Percentiles rank a stretch among this genome's conserved stretches.
Evolutionary conservation across 2,329 filamentous ascomycete species (phyloP).

Genomic region (Colletotrichum sansevieriae): DNA sequence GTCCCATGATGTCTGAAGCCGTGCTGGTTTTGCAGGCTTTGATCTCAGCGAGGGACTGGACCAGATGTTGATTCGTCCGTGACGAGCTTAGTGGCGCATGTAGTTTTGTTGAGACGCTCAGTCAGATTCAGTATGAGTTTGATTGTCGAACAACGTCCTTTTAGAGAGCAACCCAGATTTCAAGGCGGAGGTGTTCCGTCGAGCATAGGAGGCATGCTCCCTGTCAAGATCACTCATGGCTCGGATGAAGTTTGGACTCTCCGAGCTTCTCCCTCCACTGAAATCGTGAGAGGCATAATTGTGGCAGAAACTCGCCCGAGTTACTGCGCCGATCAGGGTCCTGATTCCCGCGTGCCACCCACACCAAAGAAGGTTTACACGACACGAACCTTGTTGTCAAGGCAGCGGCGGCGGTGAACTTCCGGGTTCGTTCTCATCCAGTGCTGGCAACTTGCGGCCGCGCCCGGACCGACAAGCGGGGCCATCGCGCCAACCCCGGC

Average conservation of each 20-base stretch:
- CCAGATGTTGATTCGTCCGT: too few species aligned
- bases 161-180: background rate
- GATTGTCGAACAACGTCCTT: background rate
- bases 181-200: slow-evolving; percentile 11
- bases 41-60: too few species aligned
- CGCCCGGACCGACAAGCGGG: slow-evolving; percentile 28
- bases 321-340: slow-evolving; percentile 33
- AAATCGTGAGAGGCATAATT: slow-evolving; percentile 10
- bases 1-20: too few species aligned
- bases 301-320: slow-evolving; percentile 12
- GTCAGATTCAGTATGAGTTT: too few species aligned
- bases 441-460: background rate
- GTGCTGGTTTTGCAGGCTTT: too few species aligned
- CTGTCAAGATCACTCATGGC: slow-evolving; percentile 10
- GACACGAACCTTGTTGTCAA: slow-evolving; percentile 25
- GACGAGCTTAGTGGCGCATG: too few species aligned
- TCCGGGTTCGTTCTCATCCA: slow-evolving; percentile 5
- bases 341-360: slow-evolving; percentile 20
- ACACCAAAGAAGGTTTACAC: slow-evolving; percentile 25
- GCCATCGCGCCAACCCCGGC: slow-evolving; percentile 2
- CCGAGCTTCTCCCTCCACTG: background rate
- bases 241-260: slow-evolving; percentile 39
- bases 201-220: background rate
- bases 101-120: too few species aligned
- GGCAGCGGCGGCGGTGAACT: slow-evolving; percentile 16